Base-by-base conservation (phyloP, 257 asterid genomes). In the Rauvolfia tetraphylla region DNA sequence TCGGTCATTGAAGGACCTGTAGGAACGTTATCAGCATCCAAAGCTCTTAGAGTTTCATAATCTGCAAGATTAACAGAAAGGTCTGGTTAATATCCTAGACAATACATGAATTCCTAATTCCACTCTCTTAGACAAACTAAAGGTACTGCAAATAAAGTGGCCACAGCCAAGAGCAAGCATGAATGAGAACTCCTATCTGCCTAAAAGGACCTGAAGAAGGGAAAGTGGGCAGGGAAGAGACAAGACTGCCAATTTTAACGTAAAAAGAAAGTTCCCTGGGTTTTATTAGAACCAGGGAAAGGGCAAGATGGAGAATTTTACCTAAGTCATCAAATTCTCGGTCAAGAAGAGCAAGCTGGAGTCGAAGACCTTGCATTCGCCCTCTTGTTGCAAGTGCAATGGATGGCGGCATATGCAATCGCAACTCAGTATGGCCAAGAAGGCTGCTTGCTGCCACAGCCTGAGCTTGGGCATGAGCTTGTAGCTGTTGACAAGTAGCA, bases 401-500 rank as follows among this genome's bases (percentile, higher is more conserved):
- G 33, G 99, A 95, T 42, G 99, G 97, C 29, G 99, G 99, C 99
- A 95, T 95, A 83, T 90, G 99, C 79, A 95, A 88, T 68, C 99
- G 91, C 84, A 95, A 81, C 81, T 95, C 99, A 0, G 99, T 90
- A 77, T 93, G 99, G 81, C 98, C 96, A 76, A 93, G 97, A 82
- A 93, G 96, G 51, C 97, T 97, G 76, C 95, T 93, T 36, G 99
- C 96, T 63, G 97, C 98, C 72, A 87, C 96, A 71, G 98, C 97
- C 79, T 95, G 98, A 68, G 98, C 99, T 79, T 95, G 99, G 63
- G 99, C 98, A 85, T 93, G 99, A 69, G 98, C 97, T 88, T 95
- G 99, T 85, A 95, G 98, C 78, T 93, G 98, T 88, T 95, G 98
- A 81, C 99, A 95, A 9, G 99, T 95, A 68, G 99, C 98, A 81